Evolutionary conservation across 1,284 basidiomycete genomes (phyloP).

Genomic region (Sporisorium sorghi): DNA sequence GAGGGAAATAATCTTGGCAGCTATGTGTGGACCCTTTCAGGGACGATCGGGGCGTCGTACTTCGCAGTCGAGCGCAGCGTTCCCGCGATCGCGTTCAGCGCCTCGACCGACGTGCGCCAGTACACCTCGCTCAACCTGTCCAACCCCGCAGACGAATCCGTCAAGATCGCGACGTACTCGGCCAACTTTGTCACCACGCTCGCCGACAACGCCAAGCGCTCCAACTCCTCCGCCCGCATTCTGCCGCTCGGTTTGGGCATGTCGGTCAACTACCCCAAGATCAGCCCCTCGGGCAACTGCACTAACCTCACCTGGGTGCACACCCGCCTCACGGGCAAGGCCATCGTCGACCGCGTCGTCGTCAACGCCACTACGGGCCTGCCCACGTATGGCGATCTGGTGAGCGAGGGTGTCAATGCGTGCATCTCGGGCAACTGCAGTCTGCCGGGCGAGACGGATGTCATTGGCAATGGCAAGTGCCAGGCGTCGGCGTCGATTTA

Average conservation of each 20-base stretch:
- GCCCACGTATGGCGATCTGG: constrained; percentile 51
- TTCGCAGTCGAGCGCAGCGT: constrained; percentile 51
- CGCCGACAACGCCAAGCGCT: constrained; percentile 39
- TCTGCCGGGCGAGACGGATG: constrained; percentile 60
- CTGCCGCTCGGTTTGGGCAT: constrained; percentile 58
- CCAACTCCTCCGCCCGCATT: constrained; percentile 22
- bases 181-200: constrained; percentile 59
- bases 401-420: constrained; percentile 51
- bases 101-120: constrained; percentile 41
- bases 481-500: constrained; percentile 54
- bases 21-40: constrained; percentile 61
- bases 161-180: constrained; percentile 51
- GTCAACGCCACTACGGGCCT: constrained; percentile 53
- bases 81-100: constrained; percentile 60
- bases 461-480: constrained; percentile 47
- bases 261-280: constrained; percentile 59
- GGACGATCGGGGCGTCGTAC: constrained; percentile 61
- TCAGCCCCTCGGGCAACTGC: constrained; percentile 39
- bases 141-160: constrained; percentile 50
- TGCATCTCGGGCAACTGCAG: constrained; percentile 57
- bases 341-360: constrained; percentile 52
- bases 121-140: constrained; percentile 49
- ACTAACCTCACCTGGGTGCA: constrained; percentile 31
- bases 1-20: constrained; percentile 56
- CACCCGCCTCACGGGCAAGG: constrained; percentile 59